phyloP scores from a whole-genome alignment of 495 filamentous ascomycete genomes.

The Geoglossum glabrum region DNA sequence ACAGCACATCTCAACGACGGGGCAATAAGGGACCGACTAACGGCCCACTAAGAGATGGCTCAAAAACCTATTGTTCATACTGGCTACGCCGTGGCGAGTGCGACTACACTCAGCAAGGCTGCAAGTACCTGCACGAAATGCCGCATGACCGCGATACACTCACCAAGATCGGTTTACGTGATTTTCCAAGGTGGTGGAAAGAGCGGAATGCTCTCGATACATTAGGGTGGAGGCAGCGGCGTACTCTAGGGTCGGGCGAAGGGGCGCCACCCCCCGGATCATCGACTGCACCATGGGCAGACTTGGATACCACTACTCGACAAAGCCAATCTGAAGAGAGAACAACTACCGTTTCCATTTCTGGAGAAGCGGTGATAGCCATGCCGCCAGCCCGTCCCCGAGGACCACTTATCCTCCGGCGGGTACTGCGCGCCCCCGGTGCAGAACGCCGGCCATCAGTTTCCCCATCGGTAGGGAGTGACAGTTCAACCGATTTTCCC shows the following conservation, averaged over 20 bases:
- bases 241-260: neutral
- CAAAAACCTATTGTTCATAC: slow-evolving; percentile 69
- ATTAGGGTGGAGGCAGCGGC: neutral
- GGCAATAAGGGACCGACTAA: neutral
- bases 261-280: neutral
- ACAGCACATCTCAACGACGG: neutral
- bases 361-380: neutral
- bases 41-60: slow-evolving; percentile 4
- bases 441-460: neutral
- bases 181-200: slow-evolving; percentile 34
- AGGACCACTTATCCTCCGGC: neutral
- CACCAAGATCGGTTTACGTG: slow-evolving; percentile 36
- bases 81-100: slow-evolving; percentile 74
- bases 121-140: slow-evolving; percentile 76
- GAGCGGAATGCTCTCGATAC: neutral
- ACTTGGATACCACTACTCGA: neutral
- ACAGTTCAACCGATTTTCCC: neutral
- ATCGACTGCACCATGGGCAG: neutral
- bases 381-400: neutral
- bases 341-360: neutral
- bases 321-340: neutral
- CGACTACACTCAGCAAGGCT: slow-evolving; percentile 67
- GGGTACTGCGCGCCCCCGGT: neutral
- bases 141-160: slow-evolving; percentile 40
- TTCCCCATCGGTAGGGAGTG: neutral